phyloP scores from a whole-genome alignment of 2,329 filamentous ascomycete species.

The Fusarium concolor region DNA sequence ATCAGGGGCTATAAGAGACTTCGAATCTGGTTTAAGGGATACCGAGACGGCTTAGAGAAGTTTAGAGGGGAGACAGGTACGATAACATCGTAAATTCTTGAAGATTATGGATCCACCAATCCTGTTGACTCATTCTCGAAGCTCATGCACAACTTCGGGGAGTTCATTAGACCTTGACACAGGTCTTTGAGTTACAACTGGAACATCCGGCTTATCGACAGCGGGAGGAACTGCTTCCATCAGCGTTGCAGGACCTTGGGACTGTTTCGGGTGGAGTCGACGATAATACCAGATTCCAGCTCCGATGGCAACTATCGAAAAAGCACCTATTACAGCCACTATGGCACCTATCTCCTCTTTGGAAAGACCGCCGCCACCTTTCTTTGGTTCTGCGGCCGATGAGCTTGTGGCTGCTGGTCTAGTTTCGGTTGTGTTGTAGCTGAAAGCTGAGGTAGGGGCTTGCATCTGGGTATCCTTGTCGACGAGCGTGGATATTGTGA shows the following conservation, averaged over 20 bases:
- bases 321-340: background rate
- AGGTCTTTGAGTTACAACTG: background rate
- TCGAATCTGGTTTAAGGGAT: no score
- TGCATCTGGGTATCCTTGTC: background rate
- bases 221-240: background rate
- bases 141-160: background rate
- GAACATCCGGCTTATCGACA: background rate
- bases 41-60: no score
- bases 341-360: background rate
- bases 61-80: no score
- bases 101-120: background rate
- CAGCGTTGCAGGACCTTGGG: background rate
- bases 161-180: background rate
- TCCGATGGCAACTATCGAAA: background rate
- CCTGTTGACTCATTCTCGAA: background rate
- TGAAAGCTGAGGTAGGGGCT: background rate
- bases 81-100: no score
- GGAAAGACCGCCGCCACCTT: background rate
- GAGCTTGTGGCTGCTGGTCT: background rate
- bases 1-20: no score
- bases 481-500: background rate
- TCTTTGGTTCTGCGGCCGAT: background rate
- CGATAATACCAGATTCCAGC: background rate
- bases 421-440: background rate
- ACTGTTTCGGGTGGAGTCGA: background rate